Conservation (phyloP, 2,329 filamentous ascomycete species). For the Penicillium sp. region DNA sequence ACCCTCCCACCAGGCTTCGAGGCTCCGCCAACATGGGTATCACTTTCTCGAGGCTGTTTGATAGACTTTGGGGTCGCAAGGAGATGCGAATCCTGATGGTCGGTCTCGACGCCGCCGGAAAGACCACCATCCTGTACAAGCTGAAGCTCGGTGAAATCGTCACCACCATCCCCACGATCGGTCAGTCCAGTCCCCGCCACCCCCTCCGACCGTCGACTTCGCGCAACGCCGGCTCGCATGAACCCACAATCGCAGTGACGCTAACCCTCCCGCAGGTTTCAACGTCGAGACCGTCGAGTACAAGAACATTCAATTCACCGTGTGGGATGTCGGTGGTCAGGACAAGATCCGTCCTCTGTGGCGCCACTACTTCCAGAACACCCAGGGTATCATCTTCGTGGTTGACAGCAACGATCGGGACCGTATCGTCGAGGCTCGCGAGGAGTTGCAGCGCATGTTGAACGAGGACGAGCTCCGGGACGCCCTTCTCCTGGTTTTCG, state of each 20-base stretch:
- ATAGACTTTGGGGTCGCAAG: slow-evolving; percentile 98
- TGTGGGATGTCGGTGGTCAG: slow-evolving; percentile 99
- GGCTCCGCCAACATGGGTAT: slow-evolving; percentile 80
- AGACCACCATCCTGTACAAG: slow-evolving; percentile 99
- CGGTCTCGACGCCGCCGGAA: slow-evolving; percentile 97
- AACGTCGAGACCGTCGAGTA: slow-evolving; percentile 99
- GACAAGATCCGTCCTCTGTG: slow-evolving; percentile 99
- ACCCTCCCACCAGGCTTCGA: slow-evolving; percentile 14
- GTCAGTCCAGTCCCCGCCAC: slow-evolving; percentile 59
- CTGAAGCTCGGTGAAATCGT: slow-evolving; percentile 98
- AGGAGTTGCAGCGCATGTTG: slow-evolving; percentile 96
- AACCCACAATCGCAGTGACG: background rate
- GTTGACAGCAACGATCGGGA: slow-evolving; percentile 99
- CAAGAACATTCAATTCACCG: slow-evolving; percentile 99
- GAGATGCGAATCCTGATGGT: slow-evolving; percentile 99
- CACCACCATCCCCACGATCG: slow-evolving; percentile 98
- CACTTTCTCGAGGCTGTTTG: slow-evolving; percentile 93
- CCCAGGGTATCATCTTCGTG: slow-evolving; percentile 99
- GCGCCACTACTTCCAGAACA: slow-evolving; percentile 99
- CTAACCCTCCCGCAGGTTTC: slow-evolving; percentile 64
- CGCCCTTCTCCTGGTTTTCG: slow-evolving; percentile 93
- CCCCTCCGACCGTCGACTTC: background rate
- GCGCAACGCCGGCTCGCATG: background rate
- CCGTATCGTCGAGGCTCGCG: slow-evolving; percentile 93
- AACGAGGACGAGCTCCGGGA: slow-evolving; percentile 99